Percentiles rank a stretch among this genome's conserved stretches.
phyloP scores from a whole-genome alignment of 2,329 filamentous ascomycete species.

The Exophiala lecanii-corni region DNA sequence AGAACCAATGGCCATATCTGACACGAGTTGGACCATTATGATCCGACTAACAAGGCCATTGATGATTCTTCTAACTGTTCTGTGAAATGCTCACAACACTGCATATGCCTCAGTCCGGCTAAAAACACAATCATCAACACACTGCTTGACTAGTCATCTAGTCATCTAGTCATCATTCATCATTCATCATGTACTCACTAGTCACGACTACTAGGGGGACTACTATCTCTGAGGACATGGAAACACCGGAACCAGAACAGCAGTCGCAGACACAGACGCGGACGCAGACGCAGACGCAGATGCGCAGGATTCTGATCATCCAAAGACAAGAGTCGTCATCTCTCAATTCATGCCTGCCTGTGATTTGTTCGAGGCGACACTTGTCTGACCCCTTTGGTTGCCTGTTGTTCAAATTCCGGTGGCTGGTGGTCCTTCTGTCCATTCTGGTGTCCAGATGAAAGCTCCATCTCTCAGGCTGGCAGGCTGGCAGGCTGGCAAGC shows the following conservation, averaged over 20 bases:
- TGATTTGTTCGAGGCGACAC: conserved; percentile 11
- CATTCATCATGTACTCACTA: no score
- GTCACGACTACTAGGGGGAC: no score
- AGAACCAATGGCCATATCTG: not conserved
- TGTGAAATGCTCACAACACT: conserved; percentile 13
- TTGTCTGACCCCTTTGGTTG: no score
- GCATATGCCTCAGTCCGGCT: conserved; percentile 12
- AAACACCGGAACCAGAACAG: no score
- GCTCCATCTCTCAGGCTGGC: no score
- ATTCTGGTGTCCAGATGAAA: no score
- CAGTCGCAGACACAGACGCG: conserved; percentile 1
- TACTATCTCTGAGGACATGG: no score
- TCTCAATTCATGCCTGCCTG: conserved; percentile 7
- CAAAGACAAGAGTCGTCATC: not conserved
- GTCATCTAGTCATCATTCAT: no score
- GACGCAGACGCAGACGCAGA: not conserved
- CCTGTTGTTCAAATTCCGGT: no score
- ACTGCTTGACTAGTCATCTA: conserved; percentile 3
- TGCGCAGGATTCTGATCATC: conserved; percentile 10
- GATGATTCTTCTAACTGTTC: conserved; percentile 3
- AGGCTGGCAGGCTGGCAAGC: no score
- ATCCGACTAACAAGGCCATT: conserved; percentile 8
- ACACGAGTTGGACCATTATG: conserved; percentile 2
- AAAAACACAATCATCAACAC: not conserved
- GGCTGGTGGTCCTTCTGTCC: no score